Base-by-base conservation (phyloP, 164 flowering plant genomes). In the Stephania yunnanensis region DNA sequence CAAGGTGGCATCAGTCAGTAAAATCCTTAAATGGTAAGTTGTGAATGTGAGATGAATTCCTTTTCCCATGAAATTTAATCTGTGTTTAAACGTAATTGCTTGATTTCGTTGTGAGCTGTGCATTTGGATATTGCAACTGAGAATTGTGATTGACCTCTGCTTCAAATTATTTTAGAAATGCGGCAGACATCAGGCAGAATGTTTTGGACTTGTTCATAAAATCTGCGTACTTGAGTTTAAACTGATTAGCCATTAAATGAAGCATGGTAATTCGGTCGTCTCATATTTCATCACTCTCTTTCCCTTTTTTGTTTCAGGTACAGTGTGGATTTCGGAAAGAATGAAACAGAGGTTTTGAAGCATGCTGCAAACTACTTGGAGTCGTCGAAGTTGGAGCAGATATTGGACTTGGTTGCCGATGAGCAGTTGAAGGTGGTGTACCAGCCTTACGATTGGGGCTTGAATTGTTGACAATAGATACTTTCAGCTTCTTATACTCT, bases 351-450 rank as follows among this genome's bases (percentile, higher is more conserved):
- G 83, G 91, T 91, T 48, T 75, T 92, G 80, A 93, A 89, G 85
- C 92, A 91, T 78, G 93, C 86, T 1, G 85, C 92, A n/a, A 91
- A 87, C 74, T 92, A 92, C 82, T 77, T 94, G 74, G 93, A 89
- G 72, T 83, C 89, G 45, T 75, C 79, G 12, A 80, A 85, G 63
- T 82, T 94, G 10, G 91, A 81, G 81, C 82, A 82, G 58, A 74
- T 94, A 46, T 80, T 92, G 79, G 94, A 92, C 76, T 72, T 89
- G 82, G 86, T 92, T 46, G 85, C 88, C 0, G 78, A 63, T 46
- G 58, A 81, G 73, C 91, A 90, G 74, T 74, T 92, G 84, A 91
- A 89, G 80, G 91, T 94, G 75, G 81, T 73, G 10, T 92, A 92
- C 76, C 95, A 88, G 83, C 86, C 91, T 52, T 91, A 87, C 72